These are phyloP conservation scores for Colletotrichum sp. DNA, from an alignment of 2,329 filamentous ascomycete genomes.

Conservation along the genomic window DNA sequence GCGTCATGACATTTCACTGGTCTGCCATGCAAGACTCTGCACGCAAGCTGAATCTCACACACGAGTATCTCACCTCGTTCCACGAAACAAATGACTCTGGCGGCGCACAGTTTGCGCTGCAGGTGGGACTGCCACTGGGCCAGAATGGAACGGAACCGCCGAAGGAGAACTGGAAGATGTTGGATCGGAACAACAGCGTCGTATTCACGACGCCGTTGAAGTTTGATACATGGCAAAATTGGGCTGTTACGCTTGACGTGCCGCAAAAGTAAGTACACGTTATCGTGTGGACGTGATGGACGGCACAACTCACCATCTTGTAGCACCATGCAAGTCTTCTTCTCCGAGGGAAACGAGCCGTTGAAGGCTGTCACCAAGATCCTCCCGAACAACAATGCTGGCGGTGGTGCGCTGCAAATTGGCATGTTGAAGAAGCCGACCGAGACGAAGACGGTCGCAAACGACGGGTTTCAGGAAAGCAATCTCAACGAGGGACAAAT, in stretches of 20 bases:
- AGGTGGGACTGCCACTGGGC: conserved; percentile 57
- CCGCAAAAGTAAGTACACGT: conserved; percentile 49
- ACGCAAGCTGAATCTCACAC: conserved; percentile 60
- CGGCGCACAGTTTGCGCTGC: conserved; percentile 58
- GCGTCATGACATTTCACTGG: conserved; percentile 67
- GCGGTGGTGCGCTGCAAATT: conserved; percentile 66
- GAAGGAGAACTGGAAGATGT: conserved; percentile 48
- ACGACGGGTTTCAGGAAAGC: conserved; percentile 51
- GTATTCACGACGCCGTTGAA: conserved; percentile 58
- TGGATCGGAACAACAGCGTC: conserved; percentile 51
- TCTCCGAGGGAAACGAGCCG: conserved; percentile 51
- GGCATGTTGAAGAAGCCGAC: conserved; percentile 67
- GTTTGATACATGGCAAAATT: conserved; percentile 62
- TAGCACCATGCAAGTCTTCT: conserved; percentile 62
- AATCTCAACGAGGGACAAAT: conserved; percentile 57
- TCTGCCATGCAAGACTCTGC: conserved; percentile 57
- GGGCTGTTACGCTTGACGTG: conserved; percentile 65
- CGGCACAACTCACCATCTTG: background rate
- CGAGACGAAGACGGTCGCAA: conserved; percentile 45
- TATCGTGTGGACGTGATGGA: background rate
- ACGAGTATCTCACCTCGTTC: conserved; percentile 65
- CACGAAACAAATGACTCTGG: conserved; percentile 51
- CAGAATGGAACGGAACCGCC: conserved; percentile 30
- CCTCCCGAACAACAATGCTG: conserved; percentile 55
- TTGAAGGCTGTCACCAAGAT: conserved; percentile 52